Evolutionary conservation across 2,329 filamentous ascomycete genomes (phyloP), one percentile per base, ranked within the genome.

Genomic region (Pseudopithomyces maydicus): DNA sequence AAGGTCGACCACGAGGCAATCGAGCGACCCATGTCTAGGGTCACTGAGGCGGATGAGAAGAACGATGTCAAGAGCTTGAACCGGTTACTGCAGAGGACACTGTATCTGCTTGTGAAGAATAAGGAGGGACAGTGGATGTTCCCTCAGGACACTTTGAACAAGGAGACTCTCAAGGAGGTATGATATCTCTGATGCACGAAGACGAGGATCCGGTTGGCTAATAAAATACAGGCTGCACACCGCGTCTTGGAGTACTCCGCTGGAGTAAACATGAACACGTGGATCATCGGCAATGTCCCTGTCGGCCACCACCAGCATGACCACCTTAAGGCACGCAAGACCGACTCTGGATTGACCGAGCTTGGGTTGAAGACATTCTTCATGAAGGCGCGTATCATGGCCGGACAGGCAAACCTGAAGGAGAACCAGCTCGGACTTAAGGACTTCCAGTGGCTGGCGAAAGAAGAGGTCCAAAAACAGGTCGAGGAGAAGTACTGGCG

Each of bases 201-300:
- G 3, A 36, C 14, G 5, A 11, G 35, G 11, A 36, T 39, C 23
- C n/a, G 17, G 7, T 41, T 52, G 14, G 42, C 64, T 71, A 56
- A 71, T 54, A 36, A 39, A 33, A 10, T 49, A 8, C 67, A 99
- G 95, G 88, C 91, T 43, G 92, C 94, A 36, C 86, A 92, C 72
- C 86, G 92, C 58, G 87, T 92, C 53, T 82, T 98, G 22, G 82
- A 88, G 51, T 84, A 91, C 68, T 82, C 91, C 3, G 92, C 89
- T 10, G 95, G 95, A 56, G 80, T 90, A 59, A 96, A 99, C 83
- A 98, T 99, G 93, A 98, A 98, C 81, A 97, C 92, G 54, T 99
- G 95, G 93, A 86, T 98, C 66, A 90, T 99, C 50, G 94, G 92
- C 58, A 92, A 92, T 68, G 90, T 90, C 56, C 95, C 95, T 11